Evolutionary conservation across 257 asterid genomes (phyloP), one percentile per base, ranked within the genome.

Genomic region (Petrea volubilis): DNA sequence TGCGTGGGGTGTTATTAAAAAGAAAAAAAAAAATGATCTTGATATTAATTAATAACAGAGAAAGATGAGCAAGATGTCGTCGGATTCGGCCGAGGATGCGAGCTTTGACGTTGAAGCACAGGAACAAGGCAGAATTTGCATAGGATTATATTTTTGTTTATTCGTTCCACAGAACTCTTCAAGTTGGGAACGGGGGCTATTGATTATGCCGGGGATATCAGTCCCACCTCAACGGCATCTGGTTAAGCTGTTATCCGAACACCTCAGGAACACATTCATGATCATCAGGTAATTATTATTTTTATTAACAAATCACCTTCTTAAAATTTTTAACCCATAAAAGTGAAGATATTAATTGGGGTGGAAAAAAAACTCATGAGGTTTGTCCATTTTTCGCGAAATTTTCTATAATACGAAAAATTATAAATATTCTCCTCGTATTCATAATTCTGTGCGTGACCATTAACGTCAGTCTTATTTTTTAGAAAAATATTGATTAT

Each of bases 51-150:
- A 17, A 4, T n/a, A 7, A 47, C 24, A 47, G 24, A 2, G 11
- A 47, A 18, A 47, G 46, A 14, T 15, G 53, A 8, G 11, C 10
- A 8, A n/a, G 23, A 57, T 67, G 79, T 49, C n/a, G n/a, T n/a
- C 80, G 27, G 80, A 70, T 33, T 64, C 56, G 3, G 29, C 12
- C 28, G 59, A 4, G 41, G 24, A 12, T n/a, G 34, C 12, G 15
- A 17, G 6, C 28, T 77, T 71, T 21, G 77, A 77, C 7, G 60
- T 64, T 7, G 81, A 77, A 71, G 80, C 77, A 7, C 80, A 76
- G 11, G 68, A 76, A 49, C 40, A 9, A 17, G 17, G 7, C 3
- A 23, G 9, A 40, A 13, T 55, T 41, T 52, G 40, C 2, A 3
- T 17, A 62, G 67, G n/a, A 7, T 20, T 3, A n/a, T n/a, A n/a